Evolutionary conservation across 805 yeast species (phyloP).

Genomic region (Myxozyma neotropica): DNA sequence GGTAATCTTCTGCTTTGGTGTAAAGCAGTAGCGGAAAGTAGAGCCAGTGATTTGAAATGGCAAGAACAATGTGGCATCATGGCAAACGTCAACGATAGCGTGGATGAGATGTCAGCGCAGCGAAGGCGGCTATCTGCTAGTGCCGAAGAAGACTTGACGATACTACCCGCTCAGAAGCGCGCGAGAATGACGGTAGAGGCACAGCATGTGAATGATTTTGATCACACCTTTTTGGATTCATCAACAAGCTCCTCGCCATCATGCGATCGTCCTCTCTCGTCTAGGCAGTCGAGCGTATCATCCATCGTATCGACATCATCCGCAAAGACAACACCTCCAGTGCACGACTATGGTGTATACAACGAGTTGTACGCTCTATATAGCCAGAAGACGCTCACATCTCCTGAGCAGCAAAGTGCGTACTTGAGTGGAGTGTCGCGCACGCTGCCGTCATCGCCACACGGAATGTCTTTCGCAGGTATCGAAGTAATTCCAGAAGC

Average conservation of each 20-base stretch:
- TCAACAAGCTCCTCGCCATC: constrained; percentile 6
- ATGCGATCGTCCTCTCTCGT: background rate
- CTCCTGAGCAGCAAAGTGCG: background rate
- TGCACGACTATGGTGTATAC: background rate
- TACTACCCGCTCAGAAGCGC: background rate
- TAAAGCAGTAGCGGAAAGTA: constrained; percentile 15
- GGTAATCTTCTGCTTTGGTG: constrained; percentile 20
- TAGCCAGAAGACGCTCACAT: background rate
- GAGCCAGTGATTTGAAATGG: constrained; percentile 4
- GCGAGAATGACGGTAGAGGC: background rate
- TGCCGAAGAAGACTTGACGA: too few species aligned
- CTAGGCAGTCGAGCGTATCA: constrained; percentile 11
- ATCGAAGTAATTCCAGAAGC: background rate
- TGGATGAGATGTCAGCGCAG: background rate
- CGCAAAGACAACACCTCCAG: background rate
- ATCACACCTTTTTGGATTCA: background rate
- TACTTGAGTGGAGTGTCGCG: background rate
- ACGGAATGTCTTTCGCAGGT: background rate
- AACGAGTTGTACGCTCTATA: background rate
- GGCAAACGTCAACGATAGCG: background rate
- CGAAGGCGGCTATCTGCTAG: background rate
- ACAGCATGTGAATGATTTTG: background rate
- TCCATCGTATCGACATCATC: background rate
- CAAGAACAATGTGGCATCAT: background rate
- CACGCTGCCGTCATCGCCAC: background rate